Percentiles rank a stretch among this genome's conserved stretches.
Conservation (phyloP, 1,284 basidiomycete genomes). For the Rhizopogon hawkerae region DNA sequence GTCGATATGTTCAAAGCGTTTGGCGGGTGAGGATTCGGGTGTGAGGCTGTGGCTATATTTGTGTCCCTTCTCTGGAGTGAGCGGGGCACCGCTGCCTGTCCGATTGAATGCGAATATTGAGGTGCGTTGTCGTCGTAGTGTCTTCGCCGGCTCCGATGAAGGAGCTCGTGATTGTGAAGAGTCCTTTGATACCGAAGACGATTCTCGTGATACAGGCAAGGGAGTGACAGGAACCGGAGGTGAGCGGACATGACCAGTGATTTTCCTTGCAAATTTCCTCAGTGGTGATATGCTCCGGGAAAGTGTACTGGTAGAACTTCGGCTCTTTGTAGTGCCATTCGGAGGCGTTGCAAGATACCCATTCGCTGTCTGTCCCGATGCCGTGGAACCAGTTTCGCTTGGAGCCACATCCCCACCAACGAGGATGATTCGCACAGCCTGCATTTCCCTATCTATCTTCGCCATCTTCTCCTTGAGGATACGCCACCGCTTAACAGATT, state of each 20-base stretch:
- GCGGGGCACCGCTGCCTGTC: constrained; percentile 24
- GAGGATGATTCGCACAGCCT: constrained; percentile 55
- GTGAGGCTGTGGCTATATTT: constrained; percentile 64
- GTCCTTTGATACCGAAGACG: neutral
- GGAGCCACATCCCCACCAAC: constrained; percentile 42
- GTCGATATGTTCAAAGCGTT: constrained; percentile 19
- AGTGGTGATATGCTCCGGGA: constrained; percentile 72
- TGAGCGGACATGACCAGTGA: constrained; percentile 40
- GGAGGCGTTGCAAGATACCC: constrained; percentile 59
- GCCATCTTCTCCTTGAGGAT: constrained; percentile 67
- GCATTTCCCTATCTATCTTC: constrained; percentile 78
- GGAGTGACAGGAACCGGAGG: constrained; percentile 44
- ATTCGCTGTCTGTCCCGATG: constrained; percentile 47
- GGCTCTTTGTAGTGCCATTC: constrained; percentile 36
- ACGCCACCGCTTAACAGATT: constrained; percentile 79
- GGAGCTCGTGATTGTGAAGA: constrained; percentile 27
- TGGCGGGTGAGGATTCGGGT: constrained; percentile 52
- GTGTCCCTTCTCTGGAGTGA: constrained; percentile 49
- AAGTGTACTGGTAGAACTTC: constrained; percentile 45
- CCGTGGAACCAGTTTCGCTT: constrained; percentile 63
- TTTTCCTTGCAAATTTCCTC: constrained; percentile 61
- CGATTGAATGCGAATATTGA: constrained; percentile 47
- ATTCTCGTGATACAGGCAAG: constrained; percentile 20
- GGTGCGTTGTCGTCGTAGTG: constrained; percentile 46
- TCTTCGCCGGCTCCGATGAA: constrained; percentile 44